Evolutionary conservation across 306 rosid genomes (phyloP), one percentile per base, ranked within the genome.

Genomic region (Prosopis cineraria): DNA sequence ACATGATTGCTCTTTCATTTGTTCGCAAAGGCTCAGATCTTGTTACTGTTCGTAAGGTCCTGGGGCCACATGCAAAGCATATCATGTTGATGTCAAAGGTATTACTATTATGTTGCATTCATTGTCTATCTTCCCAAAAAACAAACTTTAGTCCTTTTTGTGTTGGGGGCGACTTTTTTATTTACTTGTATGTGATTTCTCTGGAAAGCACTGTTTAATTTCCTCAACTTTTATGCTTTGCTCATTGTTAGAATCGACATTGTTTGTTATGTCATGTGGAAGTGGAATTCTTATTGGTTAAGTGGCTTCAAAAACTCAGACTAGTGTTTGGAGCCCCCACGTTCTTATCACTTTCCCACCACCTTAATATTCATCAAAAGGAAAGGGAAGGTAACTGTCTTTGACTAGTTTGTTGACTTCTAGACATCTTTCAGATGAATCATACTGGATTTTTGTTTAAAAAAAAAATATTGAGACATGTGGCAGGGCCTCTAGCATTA

Each of bases 1-100:
- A 55, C 20, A 55, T 55, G 62, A 55, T 55, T 55, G 62, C 62
- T 55, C 62, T 55, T 55, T 55, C 62, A 24, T 55, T 55, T 24
- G 62, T 55, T 55, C 62, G 62, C 62, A 55, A 55, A 55, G 62
- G 62, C 31, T 55, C 62, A 55, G 62, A 55, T 55, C 62, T 55
- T 55, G 62, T 55, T 24, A 24, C 13, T 3, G 62, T 55, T 55
- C 62, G 62, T 10, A 55, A 55, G 62, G 62, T 55, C 30, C 62
- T 55, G 2, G 62, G 62, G 0, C 62, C 62, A 55, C 62, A 55
- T 11, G 31, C 62, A 55, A 55, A 55, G 31, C 27, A 22, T 55
- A 55, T 55, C 11, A 55, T 55, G 62, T 55, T 55, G 62, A 55
- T 55, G 62, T 55, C 62, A 55, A 55, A 55, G 62, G 62, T 55